phyloP scores from a whole-genome alignment of 2,329 filamentous ascomycete species.

The Colletotrichum plurivorum region DNA sequence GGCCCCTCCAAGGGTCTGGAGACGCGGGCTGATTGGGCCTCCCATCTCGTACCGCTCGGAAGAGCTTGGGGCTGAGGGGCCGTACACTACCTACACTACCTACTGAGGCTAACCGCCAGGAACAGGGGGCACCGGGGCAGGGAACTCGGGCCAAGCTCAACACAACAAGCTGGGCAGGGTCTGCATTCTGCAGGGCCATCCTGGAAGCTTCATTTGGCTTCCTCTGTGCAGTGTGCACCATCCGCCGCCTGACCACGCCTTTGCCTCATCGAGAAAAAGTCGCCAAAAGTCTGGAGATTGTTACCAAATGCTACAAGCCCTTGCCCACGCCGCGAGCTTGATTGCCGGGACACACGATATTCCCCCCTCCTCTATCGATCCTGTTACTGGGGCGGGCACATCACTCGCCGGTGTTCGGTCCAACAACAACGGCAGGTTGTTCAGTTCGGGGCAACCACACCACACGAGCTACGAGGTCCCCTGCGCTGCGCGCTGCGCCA shows the following conservation, averaged over 20 bases:
- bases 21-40: background rate
- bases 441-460: background rate
- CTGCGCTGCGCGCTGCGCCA: conserved; percentile 1
- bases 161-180: background rate
- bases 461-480: background rate
- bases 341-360: too few species aligned
- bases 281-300: background rate
- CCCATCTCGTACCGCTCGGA: conserved; percentile 8
- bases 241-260: conserved; percentile 1
- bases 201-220: conserved; percentile 15
- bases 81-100: background rate
- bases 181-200: conserved; percentile 2
- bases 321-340: too few species aligned
- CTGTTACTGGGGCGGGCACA: too few species aligned
- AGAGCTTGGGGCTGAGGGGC: conserved; percentile 20
- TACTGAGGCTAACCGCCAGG: conserved; percentile 2
- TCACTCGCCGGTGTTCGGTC: too few species aligned
- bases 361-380: too few species aligned
- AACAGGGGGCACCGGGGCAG: conserved; percentile 11
- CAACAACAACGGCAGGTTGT: background rate
- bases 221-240: background rate
- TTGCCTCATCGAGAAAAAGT: conserved; percentile 2
- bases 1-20: background rate
- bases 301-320: too few species aligned
- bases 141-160: conserved; percentile 1